Conservation (phyloP, 768 basidiomycete genomes). For the Agrocybe pediades region DNA sequence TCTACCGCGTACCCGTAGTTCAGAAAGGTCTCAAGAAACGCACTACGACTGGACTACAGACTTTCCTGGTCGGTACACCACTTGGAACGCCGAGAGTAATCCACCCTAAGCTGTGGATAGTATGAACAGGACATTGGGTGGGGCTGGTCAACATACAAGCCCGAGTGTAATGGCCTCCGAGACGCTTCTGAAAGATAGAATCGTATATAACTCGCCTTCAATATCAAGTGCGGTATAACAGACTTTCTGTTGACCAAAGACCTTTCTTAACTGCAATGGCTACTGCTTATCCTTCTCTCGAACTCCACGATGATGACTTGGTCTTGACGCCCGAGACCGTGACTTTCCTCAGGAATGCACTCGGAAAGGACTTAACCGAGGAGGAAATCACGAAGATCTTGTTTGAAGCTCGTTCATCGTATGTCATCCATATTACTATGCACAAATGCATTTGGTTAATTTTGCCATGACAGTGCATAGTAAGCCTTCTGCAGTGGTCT, state of each 20-base stretch:
- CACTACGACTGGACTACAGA: not conserved
- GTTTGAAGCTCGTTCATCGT: not conserved
- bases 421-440: not conserved
- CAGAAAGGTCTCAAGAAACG: no score
- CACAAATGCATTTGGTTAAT: not conserved
- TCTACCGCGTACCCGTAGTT: no score
- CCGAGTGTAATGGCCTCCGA: not conserved
- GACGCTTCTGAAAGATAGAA: not conserved
- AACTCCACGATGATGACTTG: not conserved
- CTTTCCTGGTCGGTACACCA: not conserved
- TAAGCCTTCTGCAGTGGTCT: not conserved
- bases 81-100: not conserved
- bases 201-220: not conserved
- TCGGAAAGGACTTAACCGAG: not conserved
- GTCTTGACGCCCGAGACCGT: not conserved
- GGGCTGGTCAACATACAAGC: not conserved
- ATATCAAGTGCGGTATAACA: not conserved
- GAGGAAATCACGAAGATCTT: not conserved
- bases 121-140: not conserved
- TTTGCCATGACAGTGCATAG: not conserved
- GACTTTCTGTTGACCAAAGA: not conserved
- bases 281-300: not conserved
- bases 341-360: not conserved
- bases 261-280: not conserved
- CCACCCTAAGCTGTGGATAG: not conserved